Conservation (phyloP, 1,284 basidiomycete species). For the Moniliophthora roreri region DNA sequence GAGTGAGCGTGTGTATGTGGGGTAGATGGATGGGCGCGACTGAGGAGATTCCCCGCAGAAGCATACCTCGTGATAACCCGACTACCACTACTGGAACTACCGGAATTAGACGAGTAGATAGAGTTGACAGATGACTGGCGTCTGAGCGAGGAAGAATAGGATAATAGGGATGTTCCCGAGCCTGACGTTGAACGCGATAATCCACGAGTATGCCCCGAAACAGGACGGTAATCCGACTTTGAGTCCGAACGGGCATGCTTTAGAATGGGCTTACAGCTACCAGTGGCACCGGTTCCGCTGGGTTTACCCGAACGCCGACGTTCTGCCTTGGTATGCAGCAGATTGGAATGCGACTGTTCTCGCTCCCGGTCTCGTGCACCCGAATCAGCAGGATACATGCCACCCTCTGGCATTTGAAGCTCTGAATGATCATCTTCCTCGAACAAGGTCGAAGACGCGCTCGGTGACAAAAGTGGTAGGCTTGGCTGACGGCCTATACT, state of each 20-base stretch:
- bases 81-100: neutral
- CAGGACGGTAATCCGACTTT: neutral
- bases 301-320: neutral
- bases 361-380: too few species aligned
- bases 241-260: neutral
- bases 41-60: neutral
- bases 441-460: neutral
- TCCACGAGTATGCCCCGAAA: neutral
- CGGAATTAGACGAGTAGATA: neutral
- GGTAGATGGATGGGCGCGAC: neutral
- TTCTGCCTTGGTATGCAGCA: neutral
- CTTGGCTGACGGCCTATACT: neutral
- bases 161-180: neutral
- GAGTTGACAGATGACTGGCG: neutral
- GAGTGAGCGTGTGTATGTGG: neutral
- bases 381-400: too few species aligned
- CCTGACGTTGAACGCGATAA: neutral
- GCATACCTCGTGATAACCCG: neutral
- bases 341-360: too few species aligned
- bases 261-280: neutral
- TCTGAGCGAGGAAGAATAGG: neutral
- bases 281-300: too few species aligned
- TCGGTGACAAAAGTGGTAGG: neutral
- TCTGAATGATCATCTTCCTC: neutral
- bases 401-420: too few species aligned